Evolutionary conservation across 2,329 filamentous ascomycete species (phyloP), one percentile per base, ranked within the genome.

Genomic region (Cadophora sp.): DNA sequence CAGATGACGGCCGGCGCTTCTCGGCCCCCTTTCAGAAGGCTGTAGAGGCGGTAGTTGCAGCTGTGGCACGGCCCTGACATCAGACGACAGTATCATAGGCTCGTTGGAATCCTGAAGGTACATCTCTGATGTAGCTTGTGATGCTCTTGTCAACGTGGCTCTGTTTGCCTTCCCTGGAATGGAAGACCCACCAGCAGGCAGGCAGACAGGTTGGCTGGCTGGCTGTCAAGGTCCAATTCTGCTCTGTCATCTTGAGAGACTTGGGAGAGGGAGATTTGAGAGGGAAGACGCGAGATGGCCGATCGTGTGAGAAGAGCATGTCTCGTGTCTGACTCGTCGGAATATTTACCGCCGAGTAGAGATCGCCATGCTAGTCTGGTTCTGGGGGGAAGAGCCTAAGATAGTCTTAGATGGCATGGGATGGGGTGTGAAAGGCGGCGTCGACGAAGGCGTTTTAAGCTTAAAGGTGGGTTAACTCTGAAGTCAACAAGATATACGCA

Each of bases 21-120:
- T 39, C 43, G 33, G 53, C 22, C 51, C 41, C 59, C 59, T 41
- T 47, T 51, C 9, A 11, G 8, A 8, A 50, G 47, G 9, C 36
- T 47, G 43, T 33, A 48, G 22, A 13, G 18, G 45, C n/a, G 6
- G n/a, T n/a, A 48, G 45, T 5, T 22, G 45, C 18, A 20, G 5
- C 20, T 48, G 43, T 55, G 6, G 45, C 43, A 20, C n/a, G 27
- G 51, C 33, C 59, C 36, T 33, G 36, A 45, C 51, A 66, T 66
- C 65, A 66, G 65, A 63, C 65, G 65, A 66, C 59, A 24, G 24
- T 4, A 66, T 66, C 53, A 63, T 62, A 51, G 47, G 39, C 14
- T 16, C 20, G 20, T n/a, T 56, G 14, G 30, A 11, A n/a, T 24
- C 36, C 7, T 0, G n/a, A 20, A 48, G 48, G 14, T 22, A 65